Percentiles rank a stretch among this genome's conserved stretches.
These are phyloP conservation scores for Neopestalotiopsis sp. DNA, from an alignment of 2,329 filamentous ascomycete species.

Conservation along the genomic window DNA sequence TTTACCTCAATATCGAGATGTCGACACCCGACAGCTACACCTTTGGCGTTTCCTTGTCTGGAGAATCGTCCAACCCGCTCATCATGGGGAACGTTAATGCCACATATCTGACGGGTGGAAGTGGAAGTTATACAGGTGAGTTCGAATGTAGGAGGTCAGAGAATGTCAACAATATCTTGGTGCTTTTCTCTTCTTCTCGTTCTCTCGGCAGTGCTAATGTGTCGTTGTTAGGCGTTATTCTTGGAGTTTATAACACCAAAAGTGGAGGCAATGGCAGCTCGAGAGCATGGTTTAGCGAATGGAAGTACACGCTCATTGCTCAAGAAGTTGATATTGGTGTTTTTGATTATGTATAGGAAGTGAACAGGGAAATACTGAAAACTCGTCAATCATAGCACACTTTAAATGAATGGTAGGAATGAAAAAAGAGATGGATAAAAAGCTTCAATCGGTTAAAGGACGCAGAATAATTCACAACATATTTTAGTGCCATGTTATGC, in stretches of 20 bases:
- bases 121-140: conserved; percentile 2
- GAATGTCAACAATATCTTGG: neutral
- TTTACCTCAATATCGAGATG: too few species aligned
- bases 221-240: neutral
- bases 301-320: neutral
- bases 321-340: conserved; percentile 5
- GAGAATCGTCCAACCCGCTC: neutral
- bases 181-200: too few species aligned
- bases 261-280: neutral
- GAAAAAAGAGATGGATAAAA: too few species aligned
- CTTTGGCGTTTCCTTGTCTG: neutral
- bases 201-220: neutral
- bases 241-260: neutral
- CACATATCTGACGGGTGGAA: neutral
- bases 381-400: too few species aligned
- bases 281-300: conserved; percentile 1
- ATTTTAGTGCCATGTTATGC: too few species aligned
- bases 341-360: neutral
- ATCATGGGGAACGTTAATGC: neutral
- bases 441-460: too few species aligned
- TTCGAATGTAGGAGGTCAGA: neutral
- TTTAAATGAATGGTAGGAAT: too few species aligned
- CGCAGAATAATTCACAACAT: too few species aligned
- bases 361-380: too few species aligned
- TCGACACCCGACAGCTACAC: neutral